Evolutionary conservation across 129 eudicot genomes (phyloP), one percentile per base, ranked within the genome.

Genomic region (Centella asiatica): DNA sequence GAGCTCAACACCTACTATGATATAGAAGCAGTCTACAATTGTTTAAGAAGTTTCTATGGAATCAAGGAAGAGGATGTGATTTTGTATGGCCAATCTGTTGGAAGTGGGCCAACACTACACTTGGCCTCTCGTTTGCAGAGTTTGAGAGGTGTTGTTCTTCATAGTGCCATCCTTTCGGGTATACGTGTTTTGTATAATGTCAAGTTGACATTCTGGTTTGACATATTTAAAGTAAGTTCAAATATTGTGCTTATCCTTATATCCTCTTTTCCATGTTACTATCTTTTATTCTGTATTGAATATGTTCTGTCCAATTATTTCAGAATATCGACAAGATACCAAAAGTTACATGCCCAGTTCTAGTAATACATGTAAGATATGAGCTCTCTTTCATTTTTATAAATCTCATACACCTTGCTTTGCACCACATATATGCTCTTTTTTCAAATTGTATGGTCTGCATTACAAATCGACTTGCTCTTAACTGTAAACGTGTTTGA

Each of bases 21-120:
- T 82, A 90, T 90, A 40, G 97, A 90, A 65, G 97, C 97, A 6
- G 97, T 83, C 39, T 89, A 76, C 76, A 76, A 85, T 64, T 89
- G 97, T 76, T 74, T 90, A 74, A 86, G 86, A 74, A 79, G 54
- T 47, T 79, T 72, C 36, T 86, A 86, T 52, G 88, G 88, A 50
- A 79, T 90, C 58, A 81, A 81, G 67, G 86, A 85, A 69, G 97
- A 90, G 66, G 93, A 90, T 77, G 53, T 90, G 60, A 85, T 90
- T 69, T 74, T 90, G 55, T 90, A 90, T n/a, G 95, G 97, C 62
- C 97, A 89, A 74, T 89, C 97, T 10, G 95, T 89, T 69, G 97
- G 97, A 18, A 89, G 97, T 62, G 97, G 97, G 29, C 97, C 97
- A 61, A 90, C 97, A 3, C 68, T 90, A 36, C 95, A 90, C 72